phyloP scores from a whole-genome alignment of 2,329 filamentous ascomycete genomes.

The Catunica adiposa region DNA sequence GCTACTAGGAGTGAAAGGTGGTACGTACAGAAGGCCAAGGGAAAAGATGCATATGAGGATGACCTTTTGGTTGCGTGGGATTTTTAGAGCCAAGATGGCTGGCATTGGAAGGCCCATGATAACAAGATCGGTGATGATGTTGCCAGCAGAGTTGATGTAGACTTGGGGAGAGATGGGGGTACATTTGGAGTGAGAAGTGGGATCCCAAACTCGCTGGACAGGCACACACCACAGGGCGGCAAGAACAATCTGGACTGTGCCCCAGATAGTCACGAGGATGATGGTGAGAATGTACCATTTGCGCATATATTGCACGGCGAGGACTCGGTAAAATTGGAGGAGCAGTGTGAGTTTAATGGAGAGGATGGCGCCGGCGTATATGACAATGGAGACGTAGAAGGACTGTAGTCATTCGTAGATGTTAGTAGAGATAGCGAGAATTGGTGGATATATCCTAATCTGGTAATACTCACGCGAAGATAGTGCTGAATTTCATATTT shows the following conservation, averaged over 20 bases:
- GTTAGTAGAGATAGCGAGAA: neutral
- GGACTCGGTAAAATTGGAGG: slow-evolving; percentile 24
- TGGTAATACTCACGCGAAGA: slow-evolving; percentile 10
- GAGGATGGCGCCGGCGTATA: slow-evolving; percentile 20
- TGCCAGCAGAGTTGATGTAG: slow-evolving; percentile 19
- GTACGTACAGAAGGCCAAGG: slow-evolving; percentile 19
- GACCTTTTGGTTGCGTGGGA: slow-evolving; percentile 17
- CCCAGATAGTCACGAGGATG: slow-evolving; percentile 19
- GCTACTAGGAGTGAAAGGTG: too few relatives aligned
- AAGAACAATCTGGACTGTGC: slow-evolving; percentile 18
- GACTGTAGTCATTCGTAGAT: slow-evolving; percentile 15
- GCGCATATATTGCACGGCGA: slow-evolving; percentile 18
- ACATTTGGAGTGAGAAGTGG: slow-evolving; percentile 15
- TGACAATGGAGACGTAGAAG: slow-evolving; percentile 20
- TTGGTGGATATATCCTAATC: too few relatives aligned
- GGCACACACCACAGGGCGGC: slow-evolving; percentile 19
- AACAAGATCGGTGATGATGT: slow-evolving; percentile 19
- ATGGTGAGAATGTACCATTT: slow-evolving; percentile 18
- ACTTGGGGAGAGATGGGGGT: slow-evolving; percentile 16
- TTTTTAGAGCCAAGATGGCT: slow-evolving; percentile 17
- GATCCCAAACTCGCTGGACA: slow-evolving; percentile 19
- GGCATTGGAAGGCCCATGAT: slow-evolving; percentile 19
- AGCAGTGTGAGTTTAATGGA: slow-evolving; percentile 23
- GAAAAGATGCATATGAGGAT: slow-evolving; percentile 19
- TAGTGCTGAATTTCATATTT: slow-evolving; percentile 7